Conservation (phyloP, 108 stramenopile genomes). For the Discostella stelligeroides region DNA sequence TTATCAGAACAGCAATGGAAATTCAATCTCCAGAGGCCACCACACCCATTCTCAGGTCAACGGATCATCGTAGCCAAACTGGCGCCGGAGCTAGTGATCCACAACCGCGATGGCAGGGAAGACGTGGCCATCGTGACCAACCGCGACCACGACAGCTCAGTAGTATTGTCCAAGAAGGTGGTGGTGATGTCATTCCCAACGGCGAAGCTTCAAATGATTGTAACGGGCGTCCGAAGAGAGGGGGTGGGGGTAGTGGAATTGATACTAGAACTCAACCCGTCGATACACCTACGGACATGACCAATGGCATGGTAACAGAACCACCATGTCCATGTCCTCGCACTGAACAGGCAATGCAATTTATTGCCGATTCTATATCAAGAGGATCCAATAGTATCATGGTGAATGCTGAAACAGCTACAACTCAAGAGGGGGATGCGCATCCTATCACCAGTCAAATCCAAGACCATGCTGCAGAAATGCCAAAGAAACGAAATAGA, state of each 20-base stretch:
- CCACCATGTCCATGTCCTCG: slow-evolving; percentile 24
- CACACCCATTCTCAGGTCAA: not conserved
- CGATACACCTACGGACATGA: not conserved
- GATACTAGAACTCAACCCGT: not conserved
- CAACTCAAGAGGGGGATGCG: not conserved
- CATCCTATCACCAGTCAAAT: slow-evolving; percentile 1
- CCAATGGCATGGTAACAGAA: not conserved
- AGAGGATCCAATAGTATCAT: not conserved
- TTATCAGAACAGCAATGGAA: not conserved
- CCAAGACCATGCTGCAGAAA: slow-evolving; percentile 16
- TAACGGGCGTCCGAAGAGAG: slow-evolving; percentile 6
- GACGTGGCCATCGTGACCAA: slow-evolving; percentile 20
- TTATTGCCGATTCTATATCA: slow-evolving; percentile 29
- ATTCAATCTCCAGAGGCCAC: not conserved
- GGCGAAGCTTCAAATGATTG: not conserved
- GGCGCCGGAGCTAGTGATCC: not conserved
- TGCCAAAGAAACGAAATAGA: slow-evolving; percentile 17
- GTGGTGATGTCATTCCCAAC: slow-evolving; percentile 2
- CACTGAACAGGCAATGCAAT: slow-evolving; percentile 30
- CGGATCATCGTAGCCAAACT: not conserved
- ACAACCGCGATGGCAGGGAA: slow-evolving; percentile 3
- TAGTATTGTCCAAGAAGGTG: not conserved
- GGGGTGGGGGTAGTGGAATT: slow-evolving; percentile 2
- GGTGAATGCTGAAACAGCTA: not conserved
- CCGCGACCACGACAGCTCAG: too few species aligned